A percentile compares a stretch with the other conserved stretches of the same genome.
Evolutionary conservation across 73 alveolate genomes (phyloP).

Genomic region (Paramecium sexaurelia): DNA sequence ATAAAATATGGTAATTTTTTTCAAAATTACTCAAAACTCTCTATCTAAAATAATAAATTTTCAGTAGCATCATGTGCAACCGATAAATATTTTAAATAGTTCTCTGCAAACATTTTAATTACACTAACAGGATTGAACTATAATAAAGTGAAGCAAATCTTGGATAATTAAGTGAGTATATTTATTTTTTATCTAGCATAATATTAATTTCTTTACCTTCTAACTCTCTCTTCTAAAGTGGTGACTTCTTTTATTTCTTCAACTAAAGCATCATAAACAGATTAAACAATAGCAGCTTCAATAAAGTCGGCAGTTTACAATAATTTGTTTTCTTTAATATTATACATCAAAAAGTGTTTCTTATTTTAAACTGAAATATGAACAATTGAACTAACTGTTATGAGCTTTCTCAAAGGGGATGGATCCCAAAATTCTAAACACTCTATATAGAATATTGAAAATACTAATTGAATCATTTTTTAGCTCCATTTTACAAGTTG

Average conservation of each 20-base stretch:
- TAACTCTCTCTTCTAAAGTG: neutral
- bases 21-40: constrained; percentile 10
- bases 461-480: neutral
- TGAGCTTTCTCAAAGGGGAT: constrained; percentile 23
- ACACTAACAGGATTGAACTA: neutral
- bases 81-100: neutral
- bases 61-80: neutral
- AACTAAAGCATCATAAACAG: constrained; percentile 10
- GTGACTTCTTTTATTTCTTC: neutral
- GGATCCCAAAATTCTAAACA: neutral
- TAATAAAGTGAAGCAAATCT: neutral
- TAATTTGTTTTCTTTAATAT: neutral
- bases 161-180: neutral
- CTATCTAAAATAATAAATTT: neutral
- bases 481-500: neutral
- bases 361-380: neutral
- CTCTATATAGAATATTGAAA: neutral
- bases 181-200: neutral
- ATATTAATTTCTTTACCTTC: neutral
- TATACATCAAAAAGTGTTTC: neutral
- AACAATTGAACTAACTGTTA: neutral
- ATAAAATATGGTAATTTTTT: neutral
- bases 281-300: neutral
- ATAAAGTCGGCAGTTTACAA: constrained; percentile 16
- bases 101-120: constrained; percentile 41